Conservation (phyloP, 108 stramenopile species). For the Skeletonema grethae region DNA sequence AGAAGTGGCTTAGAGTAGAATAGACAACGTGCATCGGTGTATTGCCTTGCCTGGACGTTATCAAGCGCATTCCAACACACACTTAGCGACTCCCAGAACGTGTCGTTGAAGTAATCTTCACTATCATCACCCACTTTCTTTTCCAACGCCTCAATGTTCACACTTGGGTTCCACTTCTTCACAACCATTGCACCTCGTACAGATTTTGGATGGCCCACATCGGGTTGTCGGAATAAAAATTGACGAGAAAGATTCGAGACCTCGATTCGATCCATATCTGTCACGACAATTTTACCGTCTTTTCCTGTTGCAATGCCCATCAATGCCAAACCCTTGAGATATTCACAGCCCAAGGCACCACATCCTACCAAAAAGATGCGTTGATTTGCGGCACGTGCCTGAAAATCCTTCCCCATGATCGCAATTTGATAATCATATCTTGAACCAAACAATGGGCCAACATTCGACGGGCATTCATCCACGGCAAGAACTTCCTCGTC, state of each 20-base stretch:
- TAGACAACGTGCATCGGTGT: conserved; percentile 79
- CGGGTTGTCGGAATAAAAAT: conserved; percentile 85
- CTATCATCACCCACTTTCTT: conserved; percentile 73
- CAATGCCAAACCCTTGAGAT: conserved; percentile 85
- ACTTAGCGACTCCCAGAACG: conserved; percentile 81
- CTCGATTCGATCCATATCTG: conserved; percentile 90
- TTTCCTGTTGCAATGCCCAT: conserved; percentile 79
- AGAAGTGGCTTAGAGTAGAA: conserved; percentile 83
- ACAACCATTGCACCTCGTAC: conserved; percentile 72
- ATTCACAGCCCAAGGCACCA: conserved; percentile 90
- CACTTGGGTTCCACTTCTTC: conserved; percentile 71
- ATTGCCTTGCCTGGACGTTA: conserved; percentile 84
- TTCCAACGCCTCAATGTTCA: conserved; percentile 74
- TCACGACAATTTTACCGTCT: conserved; percentile 70
- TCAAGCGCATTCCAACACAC: conserved; percentile 90
- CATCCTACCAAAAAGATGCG: conserved; percentile 86
- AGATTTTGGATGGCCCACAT: conserved; percentile 86
- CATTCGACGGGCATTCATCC: conserved; percentile 54
- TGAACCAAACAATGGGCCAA: conserved; percentile 49
- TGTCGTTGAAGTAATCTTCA: conserved; percentile 80
- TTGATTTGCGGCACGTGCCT: conserved; percentile 62
- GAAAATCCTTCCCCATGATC: conserved; percentile 72
- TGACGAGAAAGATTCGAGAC: conserved; percentile 84
- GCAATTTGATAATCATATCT: conserved; percentile 80
- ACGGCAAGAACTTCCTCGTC: conserved; percentile 55